Evolutionary conservation across 345 rosid species (phyloP).

Genomic region (Triadica sebifera): DNA sequence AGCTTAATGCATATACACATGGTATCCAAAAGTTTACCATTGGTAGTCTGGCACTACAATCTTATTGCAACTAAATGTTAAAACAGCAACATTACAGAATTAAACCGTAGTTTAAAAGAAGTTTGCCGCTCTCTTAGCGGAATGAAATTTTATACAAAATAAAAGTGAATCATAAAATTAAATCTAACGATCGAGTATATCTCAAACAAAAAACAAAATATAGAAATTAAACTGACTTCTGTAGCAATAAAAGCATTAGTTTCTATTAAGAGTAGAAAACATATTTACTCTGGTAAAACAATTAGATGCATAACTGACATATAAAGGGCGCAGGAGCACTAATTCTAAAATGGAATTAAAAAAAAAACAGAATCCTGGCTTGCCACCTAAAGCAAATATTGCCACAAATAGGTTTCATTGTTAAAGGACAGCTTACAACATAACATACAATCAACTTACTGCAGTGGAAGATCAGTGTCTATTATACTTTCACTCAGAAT

Average conservation of each 20-base stretch:
- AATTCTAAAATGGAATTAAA: background rate
- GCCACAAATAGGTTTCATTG: background rate
- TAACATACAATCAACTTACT: constrained; percentile 51
- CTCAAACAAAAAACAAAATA: background rate
- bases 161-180: background rate
- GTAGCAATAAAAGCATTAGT: background rate
- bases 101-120: background rate
- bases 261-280: background rate
- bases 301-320: background rate
- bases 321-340: too few relatives aligned
- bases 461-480: constrained; percentile 76
- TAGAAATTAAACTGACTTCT: background rate
- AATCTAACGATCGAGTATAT: background rate
- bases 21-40: background rate
- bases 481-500: constrained; percentile 83
- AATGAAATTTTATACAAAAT: background rate
- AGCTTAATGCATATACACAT: background rate
- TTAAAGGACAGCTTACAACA: constrained; percentile 4
- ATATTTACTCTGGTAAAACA: background rate
- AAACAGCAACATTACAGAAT: background rate
- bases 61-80: background rate
- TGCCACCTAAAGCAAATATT: background rate
- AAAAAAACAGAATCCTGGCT: background rate
- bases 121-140: background rate
- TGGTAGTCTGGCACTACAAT: background rate